Percentiles rank a stretch among this genome's conserved stretches.
These are phyloP conservation scores for Mariannaea elegans DNA, from an alignment of 2,329 filamentous ascomycete genomes.

Conservation along the genomic window DNA sequence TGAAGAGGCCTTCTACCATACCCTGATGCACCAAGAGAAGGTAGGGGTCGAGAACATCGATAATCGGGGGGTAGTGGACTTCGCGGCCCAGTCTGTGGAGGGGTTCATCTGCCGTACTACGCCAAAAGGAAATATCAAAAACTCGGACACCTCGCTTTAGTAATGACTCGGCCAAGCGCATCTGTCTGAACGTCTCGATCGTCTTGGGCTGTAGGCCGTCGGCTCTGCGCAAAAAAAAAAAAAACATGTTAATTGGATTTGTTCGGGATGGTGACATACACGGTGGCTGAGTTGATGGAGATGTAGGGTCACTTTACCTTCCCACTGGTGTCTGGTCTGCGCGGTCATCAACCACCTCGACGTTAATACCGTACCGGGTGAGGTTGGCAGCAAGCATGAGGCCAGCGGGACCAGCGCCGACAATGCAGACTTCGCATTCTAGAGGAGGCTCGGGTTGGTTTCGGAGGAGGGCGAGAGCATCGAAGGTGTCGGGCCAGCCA, in stretches of 20 bases:
- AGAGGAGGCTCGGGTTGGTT: conserved; percentile 58
- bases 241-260: conserved; percentile 26
- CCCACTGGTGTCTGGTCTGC: conserved; percentile 74
- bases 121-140: conserved; percentile 80
- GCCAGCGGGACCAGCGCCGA: conserved; percentile 65
- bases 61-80: conserved; percentile 72
- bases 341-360: conserved; percentile 74
- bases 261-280: conserved; percentile 15
- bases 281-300: neutral
- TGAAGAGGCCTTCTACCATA: conserved; percentile 76
- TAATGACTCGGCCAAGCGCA: conserved; percentile 75
- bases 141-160: conserved; percentile 74
- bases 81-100: conserved; percentile 71
- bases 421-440: conserved; percentile 59
- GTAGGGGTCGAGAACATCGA: conserved; percentile 66
- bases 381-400: conserved; percentile 65
- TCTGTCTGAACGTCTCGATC: conserved; percentile 79
- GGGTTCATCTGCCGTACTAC: conserved; percentile 58
- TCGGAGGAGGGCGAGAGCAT: conserved; percentile 58
- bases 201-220: conserved; percentile 82
- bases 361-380: conserved; percentile 71
- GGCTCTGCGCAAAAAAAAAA: conserved; percentile 53
- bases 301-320: conserved; percentile 45
- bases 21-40: conserved; percentile 74
- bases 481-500: conserved; percentile 47